Evolutionary conservation across 164 flowering plant species (phyloP).

Genomic region (Liriodendron chinense): DNA sequence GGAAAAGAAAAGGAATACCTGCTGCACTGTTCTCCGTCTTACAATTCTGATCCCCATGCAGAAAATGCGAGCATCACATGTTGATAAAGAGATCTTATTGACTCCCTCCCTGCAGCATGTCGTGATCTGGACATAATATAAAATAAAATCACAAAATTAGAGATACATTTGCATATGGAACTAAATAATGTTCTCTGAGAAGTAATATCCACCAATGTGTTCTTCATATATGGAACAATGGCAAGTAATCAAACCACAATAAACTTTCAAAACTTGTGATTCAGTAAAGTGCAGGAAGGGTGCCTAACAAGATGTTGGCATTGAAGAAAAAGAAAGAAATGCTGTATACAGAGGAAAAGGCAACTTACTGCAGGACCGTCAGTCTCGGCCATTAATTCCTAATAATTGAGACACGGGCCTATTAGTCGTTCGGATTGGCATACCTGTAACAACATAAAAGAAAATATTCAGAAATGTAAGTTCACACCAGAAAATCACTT

Average conservation of each 20-base stretch:
- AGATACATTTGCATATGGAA: not conserved
- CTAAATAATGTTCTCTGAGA: no score
- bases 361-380: slow-evolving; percentile 90
- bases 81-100: slow-evolving; percentile 67
- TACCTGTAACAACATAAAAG: slow-evolving; percentile 37
- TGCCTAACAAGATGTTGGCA: not conserved
- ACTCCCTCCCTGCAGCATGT: slow-evolving; percentile 70
- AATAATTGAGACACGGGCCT: slow-evolving; percentile 90
- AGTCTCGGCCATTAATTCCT: slow-evolving; percentile 95
- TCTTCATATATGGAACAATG: not conserved
- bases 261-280: no score
- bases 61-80: slow-evolving; percentile 86
- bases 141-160: slow-evolving; percentile 12
- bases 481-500: not conserved
- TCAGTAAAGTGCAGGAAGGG: not conserved
- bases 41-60: slow-evolving; percentile 92
- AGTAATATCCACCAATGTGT: no score
- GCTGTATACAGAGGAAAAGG: not conserved
- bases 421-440: slow-evolving; percentile 72
- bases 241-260: not conserved
- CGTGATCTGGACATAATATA: slow-evolving; percentile 49
- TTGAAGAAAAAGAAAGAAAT: not conserved
- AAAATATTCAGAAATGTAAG: not conserved
- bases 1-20: slow-evolving; percentile 36
- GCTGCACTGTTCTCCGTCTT: slow-evolving; percentile 66